Base-by-base conservation (phyloP, 352 stramenopile genomes). In the Globisporangium nodosum region DNA sequence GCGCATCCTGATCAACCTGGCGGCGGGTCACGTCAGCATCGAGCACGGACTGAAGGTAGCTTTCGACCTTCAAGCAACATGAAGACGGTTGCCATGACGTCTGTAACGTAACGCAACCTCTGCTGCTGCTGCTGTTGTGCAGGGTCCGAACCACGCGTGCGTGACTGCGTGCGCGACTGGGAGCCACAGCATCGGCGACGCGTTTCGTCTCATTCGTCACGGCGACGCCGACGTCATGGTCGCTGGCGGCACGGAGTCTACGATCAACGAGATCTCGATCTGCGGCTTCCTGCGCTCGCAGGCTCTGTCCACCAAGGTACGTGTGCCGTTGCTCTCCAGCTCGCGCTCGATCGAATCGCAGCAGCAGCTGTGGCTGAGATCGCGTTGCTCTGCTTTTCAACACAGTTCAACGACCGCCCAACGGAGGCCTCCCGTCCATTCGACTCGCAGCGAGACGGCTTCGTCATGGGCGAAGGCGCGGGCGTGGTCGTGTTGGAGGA, bases 101-200 rank as follows among this genome's bases (percentile, higher is more conserved):
- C 42, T 11, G 20, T 33, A 21, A 53, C 3, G 31, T 62, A 24
- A 15, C 51, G 42, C 21, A 9, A 15, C 24, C 45, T 18, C 39
- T 43, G 24, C 24, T 33, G 16, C 18, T 35, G 9, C 6, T 27
- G 6, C 20, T 15, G n/a, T 20, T 7, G 11, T 13, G 35, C 43
- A 94, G 78, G 97, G 97, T 40, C 97, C 97, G 5, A 99, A 98
- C 64, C 98, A 98, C 70, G 95, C 94, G 54, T 92, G 97, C 56
- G 90, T 97, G 33, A 99, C 95, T 16, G 97, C 97, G 0, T 99
- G 97, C 64, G 96, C 97, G 16, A 98, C 96, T 31, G 96, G 96
- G n/a, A 94, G 87, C 45, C 94, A 99, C 71, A 93, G 92, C 47
- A 98, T 99, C 58, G 95, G 95, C 8, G 97, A 99, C 63, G 97